Percentiles rank a stretch among this genome's conserved stretches.
Evolutionary conservation across 495 filamentous ascomycete species (phyloP).

Genomic region (Pyrenopolyporus hunteri): DNA sequence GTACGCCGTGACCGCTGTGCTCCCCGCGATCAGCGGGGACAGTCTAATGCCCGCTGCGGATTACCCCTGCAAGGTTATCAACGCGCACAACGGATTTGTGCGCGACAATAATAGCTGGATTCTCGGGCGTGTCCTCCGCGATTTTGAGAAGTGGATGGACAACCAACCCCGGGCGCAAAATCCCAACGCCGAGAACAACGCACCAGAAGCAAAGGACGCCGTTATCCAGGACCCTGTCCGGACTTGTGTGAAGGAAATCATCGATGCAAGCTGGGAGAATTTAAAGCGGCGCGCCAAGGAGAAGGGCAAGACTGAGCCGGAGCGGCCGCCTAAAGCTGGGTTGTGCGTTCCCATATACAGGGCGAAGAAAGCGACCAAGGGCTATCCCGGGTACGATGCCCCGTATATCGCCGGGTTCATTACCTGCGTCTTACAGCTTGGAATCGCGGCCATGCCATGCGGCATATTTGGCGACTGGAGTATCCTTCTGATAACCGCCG

Average conservation of each 20-base stretch:
- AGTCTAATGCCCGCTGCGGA: slow-evolving; percentile 51
- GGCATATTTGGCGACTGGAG: slow-evolving; percentile 52
- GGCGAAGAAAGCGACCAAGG: background rate
- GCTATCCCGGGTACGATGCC: background rate
- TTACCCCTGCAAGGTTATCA: slow-evolving; percentile 49
- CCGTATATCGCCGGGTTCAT: background rate
- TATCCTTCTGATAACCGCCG: slow-evolving; percentile 50
- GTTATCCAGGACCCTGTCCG: background rate
- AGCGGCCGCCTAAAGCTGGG: slow-evolving; percentile 1
- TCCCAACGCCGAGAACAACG: background rate
- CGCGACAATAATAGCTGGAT: slow-evolving; percentile 57
- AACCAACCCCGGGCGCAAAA: background rate
- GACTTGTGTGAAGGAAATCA: background rate
- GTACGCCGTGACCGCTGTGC: slow-evolving; percentile 50
- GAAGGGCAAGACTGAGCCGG: background rate
- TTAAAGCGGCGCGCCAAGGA: background rate
- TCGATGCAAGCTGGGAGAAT: slow-evolving; percentile 4
- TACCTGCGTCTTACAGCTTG: slow-evolving; percentile 47
- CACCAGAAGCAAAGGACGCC: background rate
- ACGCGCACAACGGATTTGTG: slow-evolving; percentile 48
- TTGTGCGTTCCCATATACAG: slow-evolving; percentile 10
- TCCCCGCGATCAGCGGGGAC: slow-evolving; percentile 53
- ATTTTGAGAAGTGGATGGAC: slow-evolving; percentile 52
- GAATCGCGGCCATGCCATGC: slow-evolving; percentile 53
- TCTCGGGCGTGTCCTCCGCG: slow-evolving; percentile 56